Evolutionary conservation across 352 stramenopile species (phyloP).

Genomic region (Phytophthora colocasiae): DNA sequence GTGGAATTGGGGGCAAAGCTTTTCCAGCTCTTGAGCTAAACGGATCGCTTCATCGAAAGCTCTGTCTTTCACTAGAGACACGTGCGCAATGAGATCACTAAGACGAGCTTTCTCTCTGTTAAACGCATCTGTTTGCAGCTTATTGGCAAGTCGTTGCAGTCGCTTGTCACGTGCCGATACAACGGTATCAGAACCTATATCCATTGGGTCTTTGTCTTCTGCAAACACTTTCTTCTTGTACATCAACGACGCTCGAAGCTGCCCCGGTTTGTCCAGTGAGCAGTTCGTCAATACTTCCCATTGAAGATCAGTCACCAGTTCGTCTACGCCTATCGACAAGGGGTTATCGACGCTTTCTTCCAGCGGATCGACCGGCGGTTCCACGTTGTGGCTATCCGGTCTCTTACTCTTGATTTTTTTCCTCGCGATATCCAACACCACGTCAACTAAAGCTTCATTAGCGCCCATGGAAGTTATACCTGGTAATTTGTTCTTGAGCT

Average conservation of each 20-base stretch:
- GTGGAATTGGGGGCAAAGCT: conserved; percentile 74
- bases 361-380: conserved; percentile 37
- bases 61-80: conserved; percentile 39
- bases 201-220: conserved; percentile 47
- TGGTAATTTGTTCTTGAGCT: conserved; percentile 26
- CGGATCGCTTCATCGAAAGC: conserved; percentile 39
- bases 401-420: conserved; percentile 70
- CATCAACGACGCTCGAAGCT: conserved; percentile 54
- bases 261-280: conserved; percentile 50
- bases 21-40: conserved; percentile 42
- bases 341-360: conserved; percentile 72
- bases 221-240: conserved; percentile 62
- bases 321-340: conserved; percentile 34
- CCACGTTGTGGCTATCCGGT: conserved; percentile 17
- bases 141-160: conserved; percentile 48
- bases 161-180: conserved; percentile 64
- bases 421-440: conserved; percentile 55
- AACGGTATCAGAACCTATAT: conserved; percentile 46
- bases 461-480: conserved; percentile 26
- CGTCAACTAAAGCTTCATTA: conserved; percentile 67
- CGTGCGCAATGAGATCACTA: conserved; percentile 47
- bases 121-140: conserved; percentile 51
- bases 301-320: conserved; percentile 78
- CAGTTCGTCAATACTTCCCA: conserved; percentile 74
- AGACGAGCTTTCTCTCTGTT: conserved; percentile 65